Evolutionary conservation across 108 stramenopile genomes (phyloP).

Genomic region (Fragilariopsis cylindrus): DNA sequence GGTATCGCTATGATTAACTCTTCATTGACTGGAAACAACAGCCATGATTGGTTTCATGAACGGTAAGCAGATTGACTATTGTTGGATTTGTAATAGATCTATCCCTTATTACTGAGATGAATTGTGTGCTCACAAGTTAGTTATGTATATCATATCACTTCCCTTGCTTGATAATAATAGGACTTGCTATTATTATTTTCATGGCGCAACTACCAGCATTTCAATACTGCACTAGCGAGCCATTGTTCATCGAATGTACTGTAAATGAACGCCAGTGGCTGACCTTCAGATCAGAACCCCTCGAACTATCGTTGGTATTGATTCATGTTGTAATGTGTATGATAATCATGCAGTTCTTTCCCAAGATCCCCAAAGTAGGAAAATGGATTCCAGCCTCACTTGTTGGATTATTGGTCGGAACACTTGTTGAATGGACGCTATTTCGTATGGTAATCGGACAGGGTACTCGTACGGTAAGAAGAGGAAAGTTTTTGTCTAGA

Average conservation of each 20-base stretch:
- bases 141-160: too few species aligned
- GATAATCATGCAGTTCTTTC: constrained; percentile 55
- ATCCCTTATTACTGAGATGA: too few species aligned
- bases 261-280: constrained; percentile 48
- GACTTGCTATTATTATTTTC: constrained; percentile 58
- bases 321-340: constrained; percentile 43
- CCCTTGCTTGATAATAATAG: not conserved
- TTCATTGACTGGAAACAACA: constrained; percentile 7
- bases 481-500: not conserved
- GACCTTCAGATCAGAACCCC: constrained; percentile 36
- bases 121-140: too few species aligned
- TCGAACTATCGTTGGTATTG: constrained; percentile 26
- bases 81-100: too few species aligned
- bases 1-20: too few species aligned
- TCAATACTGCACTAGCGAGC: constrained; percentile 38
- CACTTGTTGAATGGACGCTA: constrained; percentile 46
- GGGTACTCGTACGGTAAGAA: constrained; percentile 37
- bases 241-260: constrained; percentile 51
- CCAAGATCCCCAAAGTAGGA: constrained; percentile 39
- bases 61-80: not conserved
- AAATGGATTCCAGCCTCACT: constrained; percentile 48
- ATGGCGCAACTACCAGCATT: constrained; percentile 57
- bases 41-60: constrained; percentile 35
- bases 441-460: constrained; percentile 42
- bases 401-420: constrained; percentile 51